Conservation (phyloP, 2,329 filamentous ascomycete species). For the Colletotrichum neosansevieriae region DNA sequence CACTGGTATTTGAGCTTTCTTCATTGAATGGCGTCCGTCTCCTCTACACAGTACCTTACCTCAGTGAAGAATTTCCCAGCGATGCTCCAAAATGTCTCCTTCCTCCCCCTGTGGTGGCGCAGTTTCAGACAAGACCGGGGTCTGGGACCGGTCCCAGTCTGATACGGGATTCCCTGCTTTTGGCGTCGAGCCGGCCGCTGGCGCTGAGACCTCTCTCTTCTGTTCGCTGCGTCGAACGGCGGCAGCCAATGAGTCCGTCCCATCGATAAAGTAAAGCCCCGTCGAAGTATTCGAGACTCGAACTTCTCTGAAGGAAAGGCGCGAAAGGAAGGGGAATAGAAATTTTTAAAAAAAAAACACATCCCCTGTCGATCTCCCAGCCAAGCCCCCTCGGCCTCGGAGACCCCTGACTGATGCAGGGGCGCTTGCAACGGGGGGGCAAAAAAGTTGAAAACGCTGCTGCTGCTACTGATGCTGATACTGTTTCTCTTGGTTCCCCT, state of each 20-base stretch:
- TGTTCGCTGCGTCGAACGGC: too few relatives aligned
- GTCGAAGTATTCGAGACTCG: not conserved
- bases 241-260: too few relatives aligned
- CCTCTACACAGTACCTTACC: not conserved
- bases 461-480: too few relatives aligned
- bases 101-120: constrained; percentile 34
- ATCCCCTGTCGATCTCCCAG: constrained; percentile 30
- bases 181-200: constrained; percentile 12
- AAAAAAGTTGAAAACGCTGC: constrained; percentile 14
- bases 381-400: constrained; percentile 5
- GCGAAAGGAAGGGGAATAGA: not conserved
- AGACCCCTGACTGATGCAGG: constrained; percentile 34
- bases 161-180: constrained; percentile 21
- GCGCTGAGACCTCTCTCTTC: too few relatives aligned
- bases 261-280: too few relatives aligned
- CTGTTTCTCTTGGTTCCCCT: not conserved
- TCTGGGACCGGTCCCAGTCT: constrained; percentile 9
- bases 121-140: constrained; percentile 36
- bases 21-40: not conserved
- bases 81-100: not conserved
- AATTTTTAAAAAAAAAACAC: constrained; percentile 1
- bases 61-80: constrained; percentile 17
- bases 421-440: constrained; percentile 14
- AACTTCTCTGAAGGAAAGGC: not conserved
- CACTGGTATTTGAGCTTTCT: not conserved